Conservation (phyloP, 176 grass and related monocot species). For the Elymus sibiricus region DNA sequence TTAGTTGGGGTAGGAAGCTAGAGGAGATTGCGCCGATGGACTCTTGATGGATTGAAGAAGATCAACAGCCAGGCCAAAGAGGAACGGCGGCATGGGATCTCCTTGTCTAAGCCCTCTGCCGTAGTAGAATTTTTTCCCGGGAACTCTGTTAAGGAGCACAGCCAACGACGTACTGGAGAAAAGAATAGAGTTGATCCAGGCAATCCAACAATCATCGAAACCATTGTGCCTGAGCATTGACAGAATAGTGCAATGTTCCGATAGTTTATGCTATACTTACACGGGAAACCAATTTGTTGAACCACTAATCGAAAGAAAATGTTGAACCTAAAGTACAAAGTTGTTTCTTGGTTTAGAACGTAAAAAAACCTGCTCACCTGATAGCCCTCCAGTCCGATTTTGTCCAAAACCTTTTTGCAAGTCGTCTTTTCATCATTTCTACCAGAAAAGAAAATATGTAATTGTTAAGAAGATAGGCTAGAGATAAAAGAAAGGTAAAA, state of each 20-base stretch:
- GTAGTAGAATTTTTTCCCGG: neutral
- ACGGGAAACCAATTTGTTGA: conserved; percentile 11
- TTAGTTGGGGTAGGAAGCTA: neutral
- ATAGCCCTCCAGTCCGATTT: conserved; percentile 78
- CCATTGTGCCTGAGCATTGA: neutral
- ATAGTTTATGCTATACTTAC: neutral
- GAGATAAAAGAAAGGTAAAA: neutral
- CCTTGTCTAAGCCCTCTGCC: neutral
- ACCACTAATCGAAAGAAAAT: neutral
- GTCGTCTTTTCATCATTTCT: conserved; percentile 79
- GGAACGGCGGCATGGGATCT: neutral
- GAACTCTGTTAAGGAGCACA: neutral
- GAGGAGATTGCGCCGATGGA: neutral
- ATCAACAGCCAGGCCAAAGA: neutral
- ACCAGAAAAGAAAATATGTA: conserved; percentile 31
- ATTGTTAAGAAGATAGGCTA: conserved; percentile 18
- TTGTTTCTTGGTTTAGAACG: conserved; percentile 23
- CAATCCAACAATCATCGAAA: neutral
- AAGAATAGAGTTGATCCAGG: neutral
- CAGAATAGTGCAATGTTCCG: neutral
- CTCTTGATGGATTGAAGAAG: neutral
- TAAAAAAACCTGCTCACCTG: conserved; percentile 58
- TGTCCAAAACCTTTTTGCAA: conserved; percentile 91
- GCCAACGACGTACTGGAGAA: neutral
- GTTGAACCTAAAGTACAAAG: neutral